Base-by-base conservation (phyloP, 768 basidiomycete genomes). In the Aureoboletus auriporus region DNA sequence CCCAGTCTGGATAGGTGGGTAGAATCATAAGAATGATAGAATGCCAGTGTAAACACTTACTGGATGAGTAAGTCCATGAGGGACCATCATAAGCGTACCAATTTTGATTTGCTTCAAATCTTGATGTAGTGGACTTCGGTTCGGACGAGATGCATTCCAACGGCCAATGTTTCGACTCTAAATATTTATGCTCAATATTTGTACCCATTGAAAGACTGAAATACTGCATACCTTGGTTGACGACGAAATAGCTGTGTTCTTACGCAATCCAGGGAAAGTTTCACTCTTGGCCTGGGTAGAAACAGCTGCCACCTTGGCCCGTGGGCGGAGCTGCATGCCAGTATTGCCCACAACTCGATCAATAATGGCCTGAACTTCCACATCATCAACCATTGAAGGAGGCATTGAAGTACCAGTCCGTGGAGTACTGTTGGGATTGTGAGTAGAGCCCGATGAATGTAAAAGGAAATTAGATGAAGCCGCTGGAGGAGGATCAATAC, bases 101-200 rank as follows among this genome's bases (percentile, higher is more conserved):
- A 53, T 44, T 38, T 45, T 53, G 20, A 53, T 20, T 2, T n/a
- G 45, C 29, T 23, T 30, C 13, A 12, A 31, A 5, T 51, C 46
- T 33, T 46, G 44, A 34, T 35, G 1, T 35, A 2, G 34, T 8
- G 34, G 9, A 31, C 30, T 9, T 9, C n/a, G n/a, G n/a, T n/a
- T n/a, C n/a, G 34, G 14, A 12, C 4, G 42, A 39, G 20, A 26
- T 31, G 48, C 5, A 5, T 5, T 31, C 30, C 5, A 5, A 31
- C 5, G 29, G n/a, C 38, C 16, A 49, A 17, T 14, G n/a, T 37
- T 28, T 30, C 34, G 28, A 31, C 28, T 31, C 28, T 29, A 42
- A 14, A 16, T 42, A 30, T 17, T 9, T 28, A 31, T 31, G 30
- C 28, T 26, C 36, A 26, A 34, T 44, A 39, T 30, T 14, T 31